These are phyloP conservation scores for Entomortierella chlamydospora DNA, from an alignment of 192 early-diverging fungal species.

Conservation along the genomic window DNA sequence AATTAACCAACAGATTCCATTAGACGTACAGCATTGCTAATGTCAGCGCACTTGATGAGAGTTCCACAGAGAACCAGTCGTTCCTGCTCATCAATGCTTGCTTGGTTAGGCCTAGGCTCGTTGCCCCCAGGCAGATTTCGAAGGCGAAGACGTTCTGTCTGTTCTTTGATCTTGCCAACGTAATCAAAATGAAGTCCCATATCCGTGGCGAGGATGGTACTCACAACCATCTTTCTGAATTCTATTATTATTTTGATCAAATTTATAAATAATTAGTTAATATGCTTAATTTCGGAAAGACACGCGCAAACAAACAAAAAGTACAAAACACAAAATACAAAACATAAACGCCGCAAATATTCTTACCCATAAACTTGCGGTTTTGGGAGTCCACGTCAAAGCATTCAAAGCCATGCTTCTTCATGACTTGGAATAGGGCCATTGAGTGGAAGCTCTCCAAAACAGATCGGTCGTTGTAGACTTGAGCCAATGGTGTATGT, in stretches of 20 bases:
- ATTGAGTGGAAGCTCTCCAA: slow-evolving; percentile 94
- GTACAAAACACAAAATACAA: not conserved
- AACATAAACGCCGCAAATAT: not conserved
- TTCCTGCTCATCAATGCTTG: slow-evolving; percentile 64
- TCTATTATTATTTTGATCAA: slow-evolving; percentile 55
- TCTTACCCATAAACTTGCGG: slow-evolving; percentile 53
- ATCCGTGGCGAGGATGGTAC: slow-evolving; percentile 82
- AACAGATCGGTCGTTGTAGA: slow-evolving; percentile 95
- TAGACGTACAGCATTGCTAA: slow-evolving; percentile 75
- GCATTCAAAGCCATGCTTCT: slow-evolving; percentile 66
- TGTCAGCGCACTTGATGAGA: slow-evolving; percentile 86
- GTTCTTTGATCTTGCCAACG: slow-evolving; percentile 76
- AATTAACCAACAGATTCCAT: not conserved
- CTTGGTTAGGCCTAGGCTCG: slow-evolving; percentile 55
- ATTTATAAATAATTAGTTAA: not conserved
- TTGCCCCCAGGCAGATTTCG: slow-evolving; percentile 47
- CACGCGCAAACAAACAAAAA: too few species aligned
- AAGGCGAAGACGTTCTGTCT: slow-evolving; percentile 63
- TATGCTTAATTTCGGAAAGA: too few species aligned
- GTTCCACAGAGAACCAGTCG: slow-evolving; percentile 72
- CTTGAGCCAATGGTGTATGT: slow-evolving; percentile 81
- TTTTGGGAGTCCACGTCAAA: slow-evolving; percentile 54
- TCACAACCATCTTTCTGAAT: slow-evolving; percentile 77
- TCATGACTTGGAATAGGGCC: slow-evolving; percentile 74
- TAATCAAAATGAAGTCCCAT: slow-evolving; percentile 87